phyloP scores from a whole-genome alignment of 164 flowering plant species.

The Nymphaea thermarum region DNA sequence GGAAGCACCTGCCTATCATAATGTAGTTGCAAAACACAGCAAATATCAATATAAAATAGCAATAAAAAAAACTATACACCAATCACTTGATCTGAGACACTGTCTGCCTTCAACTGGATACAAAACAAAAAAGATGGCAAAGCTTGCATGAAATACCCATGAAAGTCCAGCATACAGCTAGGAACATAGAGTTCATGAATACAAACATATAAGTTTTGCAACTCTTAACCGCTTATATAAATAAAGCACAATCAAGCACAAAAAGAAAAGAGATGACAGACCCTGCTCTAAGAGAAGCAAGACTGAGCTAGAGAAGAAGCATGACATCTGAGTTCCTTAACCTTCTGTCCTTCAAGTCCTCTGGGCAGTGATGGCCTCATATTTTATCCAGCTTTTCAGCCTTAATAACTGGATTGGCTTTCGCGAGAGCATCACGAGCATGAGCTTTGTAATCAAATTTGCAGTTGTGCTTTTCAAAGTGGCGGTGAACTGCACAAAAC shows the following conservation, averaged over 20 bases:
- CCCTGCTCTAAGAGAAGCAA: background rate
- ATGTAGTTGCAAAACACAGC: no score
- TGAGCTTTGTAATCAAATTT: conserved; percentile 35
- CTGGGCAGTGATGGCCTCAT: conserved; percentile 5
- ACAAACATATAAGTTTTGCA: background rate
- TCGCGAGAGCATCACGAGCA: conserved; percentile 38
- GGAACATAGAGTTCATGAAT: background rate
- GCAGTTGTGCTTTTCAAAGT: conserved; percentile 48
- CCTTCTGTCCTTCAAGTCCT: conserved; percentile 5
- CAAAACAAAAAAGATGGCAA: background rate
- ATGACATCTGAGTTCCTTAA: conserved; percentile 5
- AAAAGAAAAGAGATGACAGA: background rate
- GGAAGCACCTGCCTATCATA: no score
- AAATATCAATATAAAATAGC: no score
- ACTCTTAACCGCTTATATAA: background rate
- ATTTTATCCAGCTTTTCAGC: conserved; percentile 50
- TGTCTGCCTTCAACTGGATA: background rate
- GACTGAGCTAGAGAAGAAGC: conserved; percentile 9
- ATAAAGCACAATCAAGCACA: background rate
- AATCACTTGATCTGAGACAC: no score
- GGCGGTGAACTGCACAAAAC: conserved; percentile 39
- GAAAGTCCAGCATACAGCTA: background rate
- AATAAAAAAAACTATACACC: no score
- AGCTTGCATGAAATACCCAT: background rate
- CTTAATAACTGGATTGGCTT: conserved; percentile 44